Conservation (phyloP, 2,329 filamentous ascomycete genomes). For the Phialophora chinensis region DNA sequence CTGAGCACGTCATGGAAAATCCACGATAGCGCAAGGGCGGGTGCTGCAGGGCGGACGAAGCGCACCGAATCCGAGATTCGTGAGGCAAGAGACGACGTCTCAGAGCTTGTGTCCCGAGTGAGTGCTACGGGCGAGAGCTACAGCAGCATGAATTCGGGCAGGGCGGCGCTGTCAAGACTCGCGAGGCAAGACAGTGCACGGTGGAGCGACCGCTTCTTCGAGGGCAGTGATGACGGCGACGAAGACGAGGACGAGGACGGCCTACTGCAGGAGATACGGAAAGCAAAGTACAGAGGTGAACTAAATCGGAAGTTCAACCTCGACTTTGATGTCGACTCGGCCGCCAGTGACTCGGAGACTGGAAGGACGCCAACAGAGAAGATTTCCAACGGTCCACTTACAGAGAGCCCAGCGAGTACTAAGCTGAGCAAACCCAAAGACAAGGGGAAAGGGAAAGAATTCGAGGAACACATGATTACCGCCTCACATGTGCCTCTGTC, state of each 20-base stretch:
- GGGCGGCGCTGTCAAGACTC: conserved; percentile 35
- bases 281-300: conserved; percentile 32
- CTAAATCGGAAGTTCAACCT: conserved; percentile 13
- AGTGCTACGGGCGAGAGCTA: conserved; percentile 36
- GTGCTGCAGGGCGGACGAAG: conserved; percentile 12
- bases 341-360: conserved; percentile 11
- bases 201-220: conserved; percentile 72
- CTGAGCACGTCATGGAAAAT: conserved; percentile 30
- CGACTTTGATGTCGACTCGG: conserved; percentile 14
- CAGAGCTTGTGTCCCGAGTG: conserved; percentile 41
- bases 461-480: conserved; percentile 7
- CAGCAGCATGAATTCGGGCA: conserved; percentile 35
- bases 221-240: conserved; percentile 59
- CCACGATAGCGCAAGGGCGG: background rate
- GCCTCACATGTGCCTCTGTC: conserved; percentile 22
- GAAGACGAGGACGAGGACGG: conserved; percentile 46
- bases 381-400: conserved; percentile 27
- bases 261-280: conserved; percentile 31
- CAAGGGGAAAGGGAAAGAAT: conserved; percentile 12
- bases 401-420: conserved; percentile 27
- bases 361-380: conserved; percentile 9
- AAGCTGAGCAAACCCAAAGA: conserved; percentile 19
- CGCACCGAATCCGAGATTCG: conserved; percentile 38
- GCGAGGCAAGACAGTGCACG: conserved; percentile 59
- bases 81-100: conserved; percentile 43